Evolutionary conservation across 306 rosid genomes (phyloP), one percentile per base, ranked within the genome.

Genomic region (Astragalus membranaceus): DNA sequence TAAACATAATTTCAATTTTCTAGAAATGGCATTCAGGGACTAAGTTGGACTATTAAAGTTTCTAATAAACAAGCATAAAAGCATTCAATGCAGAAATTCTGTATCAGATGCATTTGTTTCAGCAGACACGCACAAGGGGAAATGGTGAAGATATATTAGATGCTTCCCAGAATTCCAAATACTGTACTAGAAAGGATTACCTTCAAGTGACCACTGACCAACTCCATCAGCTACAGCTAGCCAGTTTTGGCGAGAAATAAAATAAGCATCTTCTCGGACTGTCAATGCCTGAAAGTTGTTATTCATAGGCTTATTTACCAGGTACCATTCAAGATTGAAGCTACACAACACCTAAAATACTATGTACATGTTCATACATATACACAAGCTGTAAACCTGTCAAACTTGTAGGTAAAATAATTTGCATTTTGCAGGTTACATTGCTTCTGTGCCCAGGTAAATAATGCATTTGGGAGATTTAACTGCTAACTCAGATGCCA

Each of bases 161-260:
- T 42, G 51, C 72, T 70, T 78, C n/a, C 58, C 2, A 6, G 20
- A 74, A 55, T 64, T 74, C 32, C 43, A 62, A 69, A 58, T 75
- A 72, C 35, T 16, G 55, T 17, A n/a, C n/a, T n/a, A 61, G 69
- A 66, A 37, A 35, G 7, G 26, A 60, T n/a, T 83, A 90, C 95
- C 95, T 88, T 88, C 88, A 58, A 83, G 72, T 17, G 95, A 86
- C 97, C 97, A 88, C 10, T 76, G 92, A 69, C 86, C 82, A 62
- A 83, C 83, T 75, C 97, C 97, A 73, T 90, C 97, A 61, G 92
- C 95, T 77, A 90, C 88, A 32, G 88, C 92, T 64, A 88, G 75
- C 92, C 92, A 90, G 79, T 72, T 88, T 70, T 72, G 68, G 76
- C n/a, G 54, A 68, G 87, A 70, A 79, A 90, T 72, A 68, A 86